Evolutionary conservation across 495 filamentous ascomycete genomes (phyloP).

Genomic region (Neurospora terricola): DNA sequence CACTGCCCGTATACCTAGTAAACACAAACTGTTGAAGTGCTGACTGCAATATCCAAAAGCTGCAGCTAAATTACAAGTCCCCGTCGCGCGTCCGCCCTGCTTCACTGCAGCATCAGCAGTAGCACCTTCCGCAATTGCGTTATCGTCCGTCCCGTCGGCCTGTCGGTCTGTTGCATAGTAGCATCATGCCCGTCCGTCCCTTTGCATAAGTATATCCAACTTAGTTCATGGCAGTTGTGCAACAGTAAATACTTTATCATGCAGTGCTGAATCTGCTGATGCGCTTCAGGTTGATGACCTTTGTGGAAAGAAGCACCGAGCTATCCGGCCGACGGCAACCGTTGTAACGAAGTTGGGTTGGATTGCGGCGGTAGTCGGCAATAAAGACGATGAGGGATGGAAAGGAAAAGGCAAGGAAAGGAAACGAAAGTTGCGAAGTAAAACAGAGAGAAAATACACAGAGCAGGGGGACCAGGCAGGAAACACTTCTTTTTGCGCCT

Average conservation of each 20-base stretch:
- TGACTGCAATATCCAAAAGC: background rate
- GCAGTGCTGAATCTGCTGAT: background rate
- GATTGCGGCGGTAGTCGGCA: background rate
- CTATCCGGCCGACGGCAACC: background rate
- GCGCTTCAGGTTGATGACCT: background rate
- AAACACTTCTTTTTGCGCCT: background rate
- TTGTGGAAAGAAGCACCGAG: background rate
- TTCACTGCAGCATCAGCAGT: background rate
- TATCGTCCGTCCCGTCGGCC: background rate
- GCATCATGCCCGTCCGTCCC: background rate
- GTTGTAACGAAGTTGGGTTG: background rate
- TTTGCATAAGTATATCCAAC: background rate
- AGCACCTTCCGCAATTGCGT: background rate
- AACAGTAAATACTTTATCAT: background rate
- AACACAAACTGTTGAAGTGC: background rate
- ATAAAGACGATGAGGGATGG: background rate
- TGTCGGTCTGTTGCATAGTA: background rate
- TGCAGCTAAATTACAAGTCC: too few species aligned
- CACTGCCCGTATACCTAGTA: too few species aligned
- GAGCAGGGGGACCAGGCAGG: background rate
- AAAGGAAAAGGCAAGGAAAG: background rate
- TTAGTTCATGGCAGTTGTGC: background rate
- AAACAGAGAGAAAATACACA: background rate
- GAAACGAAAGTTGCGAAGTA: background rate
- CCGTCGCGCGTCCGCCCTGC: too few species aligned